Conservation (phyloP, 345 rosid species). For the Hypericum androsaemum region DNA sequence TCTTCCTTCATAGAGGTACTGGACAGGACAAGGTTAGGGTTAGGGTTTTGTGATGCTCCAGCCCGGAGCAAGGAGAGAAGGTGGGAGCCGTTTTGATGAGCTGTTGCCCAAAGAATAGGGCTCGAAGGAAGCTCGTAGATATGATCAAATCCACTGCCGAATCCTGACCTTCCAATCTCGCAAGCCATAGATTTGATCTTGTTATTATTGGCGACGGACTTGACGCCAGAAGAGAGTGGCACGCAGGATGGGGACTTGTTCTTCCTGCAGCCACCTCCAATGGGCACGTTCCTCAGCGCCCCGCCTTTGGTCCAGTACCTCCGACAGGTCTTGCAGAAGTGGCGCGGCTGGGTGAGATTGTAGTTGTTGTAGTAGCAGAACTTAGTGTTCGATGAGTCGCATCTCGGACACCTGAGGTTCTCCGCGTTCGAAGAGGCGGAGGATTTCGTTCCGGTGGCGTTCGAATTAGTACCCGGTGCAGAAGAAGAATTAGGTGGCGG, state of each 20-base stretch:
- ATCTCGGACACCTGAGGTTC: constrained; percentile 57
- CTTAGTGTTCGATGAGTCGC: constrained; percentile 68
- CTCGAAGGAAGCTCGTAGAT: constrained; percentile 34
- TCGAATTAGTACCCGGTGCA: constrained; percentile 2
- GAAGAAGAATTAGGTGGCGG: constrained; percentile 21
- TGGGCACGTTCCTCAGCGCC: constrained; percentile 59
- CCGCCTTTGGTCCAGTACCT: constrained; percentile 85
- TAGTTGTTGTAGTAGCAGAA: constrained; percentile 80
- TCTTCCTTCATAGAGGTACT: constrained; percentile 32
- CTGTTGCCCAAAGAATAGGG: constrained; percentile 39
- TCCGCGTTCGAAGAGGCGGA: constrained; percentile 23
- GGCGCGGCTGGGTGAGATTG: constrained; percentile 77
- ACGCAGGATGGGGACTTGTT: constrained; percentile 33
- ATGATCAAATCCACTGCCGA: constrained; percentile 23
- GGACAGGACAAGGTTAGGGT: constrained; percentile 17
- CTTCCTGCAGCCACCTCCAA: constrained; percentile 71
- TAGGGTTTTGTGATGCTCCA: constrained; percentile 42
- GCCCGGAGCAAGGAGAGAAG: constrained; percentile 32
- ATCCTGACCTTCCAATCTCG: constrained; percentile 42
- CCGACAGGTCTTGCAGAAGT: constrained; percentile 84
- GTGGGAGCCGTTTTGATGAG: constrained; percentile 32
- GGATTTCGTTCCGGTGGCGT: constrained; percentile 14
- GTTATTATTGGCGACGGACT: constrained; percentile 19
- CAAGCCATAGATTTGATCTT: constrained; percentile 31
- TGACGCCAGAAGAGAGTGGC: constrained; percentile 22